Evolutionary conservation across 2,329 filamentous ascomycete genomes (phyloP).

Genomic region (Colletotrichum liaoningense): DNA sequence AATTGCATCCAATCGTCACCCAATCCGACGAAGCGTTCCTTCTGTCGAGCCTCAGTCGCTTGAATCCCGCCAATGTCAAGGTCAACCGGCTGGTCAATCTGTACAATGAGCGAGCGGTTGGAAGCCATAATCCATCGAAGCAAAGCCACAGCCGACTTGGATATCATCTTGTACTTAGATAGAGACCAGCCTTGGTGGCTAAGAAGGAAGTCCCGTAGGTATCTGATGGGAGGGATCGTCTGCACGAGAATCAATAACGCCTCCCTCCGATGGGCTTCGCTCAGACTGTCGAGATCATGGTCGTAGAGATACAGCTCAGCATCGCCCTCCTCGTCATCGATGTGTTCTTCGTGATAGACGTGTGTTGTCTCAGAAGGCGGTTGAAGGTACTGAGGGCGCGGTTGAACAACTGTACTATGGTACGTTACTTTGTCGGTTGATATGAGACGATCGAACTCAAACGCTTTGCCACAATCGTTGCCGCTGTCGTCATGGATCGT

Average conservation of each 20-base stretch:
- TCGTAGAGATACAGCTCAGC: conserved; percentile 56
- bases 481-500: conserved; percentile 45
- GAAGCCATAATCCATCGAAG: conserved; percentile 91
- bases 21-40: conserved; percentile 72
- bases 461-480: conserved; percentile 38
- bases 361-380: not conserved
- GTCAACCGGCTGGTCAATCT: conserved; percentile 65
- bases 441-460: conserved; percentile 19
- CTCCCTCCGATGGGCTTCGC: conserved; percentile 55
- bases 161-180: conserved; percentile 63
- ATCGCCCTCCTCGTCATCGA: conserved; percentile 11
- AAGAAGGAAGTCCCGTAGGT: conserved; percentile 65
- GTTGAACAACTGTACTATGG: too few species aligned
- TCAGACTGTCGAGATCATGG: conserved; percentile 68
- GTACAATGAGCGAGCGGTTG: conserved; percentile 86
- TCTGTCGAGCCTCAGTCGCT: conserved; percentile 37
- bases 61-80: not conserved
- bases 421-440: not conserved
- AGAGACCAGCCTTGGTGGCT: conserved; percentile 52
- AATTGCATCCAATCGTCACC: conserved; percentile 78
- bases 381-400: too few species aligned
- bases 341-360: not conserved
- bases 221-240: conserved; percentile 69
- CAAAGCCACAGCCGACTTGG: conserved; percentile 73
- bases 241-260: conserved; percentile 65